phyloP scores from a whole-genome alignment of 148 eudicot species.

The Pouteria glomerata region DNA sequence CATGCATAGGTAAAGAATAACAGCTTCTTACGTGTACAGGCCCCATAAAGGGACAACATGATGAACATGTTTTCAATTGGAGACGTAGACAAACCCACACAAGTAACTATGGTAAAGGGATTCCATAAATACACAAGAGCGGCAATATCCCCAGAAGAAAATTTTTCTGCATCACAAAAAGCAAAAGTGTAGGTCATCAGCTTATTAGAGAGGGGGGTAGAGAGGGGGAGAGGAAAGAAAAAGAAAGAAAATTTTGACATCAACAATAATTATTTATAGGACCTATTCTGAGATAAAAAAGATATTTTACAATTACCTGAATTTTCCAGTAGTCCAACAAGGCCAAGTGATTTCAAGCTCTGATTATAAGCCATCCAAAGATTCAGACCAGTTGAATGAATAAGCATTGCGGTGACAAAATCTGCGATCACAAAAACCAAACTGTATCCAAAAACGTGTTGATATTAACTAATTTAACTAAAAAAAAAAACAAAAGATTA shows the following conservation, averaged over 20 bases:
- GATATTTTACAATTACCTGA: constrained; percentile 35
- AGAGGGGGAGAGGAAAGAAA: too few species aligned
- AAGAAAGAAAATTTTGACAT: too few species aligned
- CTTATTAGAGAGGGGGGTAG: background rate
- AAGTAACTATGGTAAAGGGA: constrained; percentile 81
- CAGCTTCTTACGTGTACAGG: constrained; percentile 67
- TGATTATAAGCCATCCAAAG: constrained; percentile 52
- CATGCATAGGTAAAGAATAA: constrained; percentile 1
- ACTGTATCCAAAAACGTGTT: constrained; percentile 73
- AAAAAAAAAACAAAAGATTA: background rate
- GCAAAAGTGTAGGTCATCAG: constrained; percentile 19
- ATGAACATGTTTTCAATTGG: constrained; percentile 79
- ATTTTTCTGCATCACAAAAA: constrained; percentile 27
- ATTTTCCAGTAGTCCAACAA: constrained; percentile 31
- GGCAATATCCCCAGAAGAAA: constrained; percentile 79
- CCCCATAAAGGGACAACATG: constrained; percentile 78
- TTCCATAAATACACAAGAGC: constrained; percentile 92
- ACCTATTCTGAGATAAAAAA: background rate
- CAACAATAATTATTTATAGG: background rate
- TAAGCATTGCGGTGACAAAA: constrained; percentile 71
- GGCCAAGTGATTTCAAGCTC: constrained; percentile 55
- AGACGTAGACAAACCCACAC: constrained; percentile 78
- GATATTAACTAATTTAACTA: constrained; percentile 26
- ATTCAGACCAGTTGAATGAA: constrained; percentile 64
- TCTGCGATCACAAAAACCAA: constrained; percentile 96